phyloP scores from a whole-genome alignment of 2,329 filamentous ascomycete species.

The Alternaria sp. region DNA sequence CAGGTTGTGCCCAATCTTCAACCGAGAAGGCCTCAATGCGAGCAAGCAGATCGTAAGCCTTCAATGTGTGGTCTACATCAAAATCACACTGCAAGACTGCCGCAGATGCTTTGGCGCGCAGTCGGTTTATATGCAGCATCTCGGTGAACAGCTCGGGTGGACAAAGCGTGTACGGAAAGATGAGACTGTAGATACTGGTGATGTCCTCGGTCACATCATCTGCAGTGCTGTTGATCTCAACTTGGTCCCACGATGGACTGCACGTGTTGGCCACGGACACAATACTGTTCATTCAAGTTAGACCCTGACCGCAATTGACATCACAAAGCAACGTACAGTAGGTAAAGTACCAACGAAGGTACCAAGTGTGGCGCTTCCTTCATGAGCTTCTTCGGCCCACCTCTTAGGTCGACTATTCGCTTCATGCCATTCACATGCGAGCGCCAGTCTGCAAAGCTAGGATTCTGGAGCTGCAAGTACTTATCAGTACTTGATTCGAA shows the following conservation, averaged over 20 bases:
- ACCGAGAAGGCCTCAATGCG: constrained; percentile 34
- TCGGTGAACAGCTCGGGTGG: constrained; percentile 36
- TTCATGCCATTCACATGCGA: constrained; percentile 39
- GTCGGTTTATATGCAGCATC: constrained; percentile 35
- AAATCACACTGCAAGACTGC: constrained; percentile 17
- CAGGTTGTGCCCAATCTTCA: constrained; percentile 41
- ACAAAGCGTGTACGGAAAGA: constrained; percentile 42
- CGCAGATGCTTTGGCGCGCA: constrained; percentile 27
- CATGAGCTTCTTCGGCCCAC: constrained; percentile 33
- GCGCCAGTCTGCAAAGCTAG: constrained; percentile 34
- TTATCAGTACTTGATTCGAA: not conserved
- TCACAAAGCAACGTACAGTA: constrained; percentile 29
- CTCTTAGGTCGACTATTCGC: constrained; percentile 39
- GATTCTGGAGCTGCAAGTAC: constrained; percentile 36
- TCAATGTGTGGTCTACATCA: constrained; percentile 16
- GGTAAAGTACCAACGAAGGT: constrained; percentile 33
- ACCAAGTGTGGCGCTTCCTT: constrained; percentile 27
- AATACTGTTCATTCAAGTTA: constrained; percentile 27
- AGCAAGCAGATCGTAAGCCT: constrained; percentile 32
- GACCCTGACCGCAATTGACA: not conserved
- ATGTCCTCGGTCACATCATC: constrained; percentile 28
- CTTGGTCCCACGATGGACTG: constrained; percentile 36
- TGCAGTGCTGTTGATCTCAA: constrained; percentile 26
- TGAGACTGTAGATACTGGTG: constrained; percentile 29
- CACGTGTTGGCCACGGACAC: constrained; percentile 37